Conservation (phyloP, 345 rosid genomes). For the Cochlearia excelsa region DNA sequence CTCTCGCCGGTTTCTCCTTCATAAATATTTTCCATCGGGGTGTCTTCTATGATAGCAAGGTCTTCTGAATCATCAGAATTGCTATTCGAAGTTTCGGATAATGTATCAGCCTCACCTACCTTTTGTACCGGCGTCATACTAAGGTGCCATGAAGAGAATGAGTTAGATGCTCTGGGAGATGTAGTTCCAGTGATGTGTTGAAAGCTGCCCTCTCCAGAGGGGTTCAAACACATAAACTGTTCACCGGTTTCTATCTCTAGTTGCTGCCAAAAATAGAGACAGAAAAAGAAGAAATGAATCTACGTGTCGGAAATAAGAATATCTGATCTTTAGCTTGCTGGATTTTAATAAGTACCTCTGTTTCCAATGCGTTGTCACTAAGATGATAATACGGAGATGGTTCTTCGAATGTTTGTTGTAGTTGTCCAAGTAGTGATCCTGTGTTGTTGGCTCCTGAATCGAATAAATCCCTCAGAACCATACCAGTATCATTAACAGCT, state of each 20-base stretch:
- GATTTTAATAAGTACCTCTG: slow-evolving; percentile 52
- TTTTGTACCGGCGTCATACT: slow-evolving; percentile 39
- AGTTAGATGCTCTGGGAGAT: slow-evolving; percentile 43
- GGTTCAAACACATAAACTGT: slow-evolving; percentile 48
- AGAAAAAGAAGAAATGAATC: neutral
- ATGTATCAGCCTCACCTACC: slow-evolving; percentile 37
- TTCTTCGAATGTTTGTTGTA: slow-evolving; percentile 55
- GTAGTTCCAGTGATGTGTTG: slow-evolving; percentile 43
- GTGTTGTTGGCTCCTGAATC: slow-evolving; percentile 59
- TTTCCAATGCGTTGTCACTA: slow-evolving; percentile 45
- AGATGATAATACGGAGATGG: slow-evolving; percentile 54
- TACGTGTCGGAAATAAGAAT: neutral
- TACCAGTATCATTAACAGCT: slow-evolving; percentile 57
- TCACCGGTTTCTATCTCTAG: slow-evolving; percentile 52
- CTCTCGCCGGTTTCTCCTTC: slow-evolving; percentile 33
- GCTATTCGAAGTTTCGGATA: slow-evolving; percentile 43
- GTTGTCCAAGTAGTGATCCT: slow-evolving; percentile 63
- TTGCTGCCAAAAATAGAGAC: slow-evolving; percentile 35
- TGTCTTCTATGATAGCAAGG: slow-evolving; percentile 46
- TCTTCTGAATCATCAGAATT: slow-evolving; percentile 59
- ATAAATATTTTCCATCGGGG: slow-evolving; percentile 11
- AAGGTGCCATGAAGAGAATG: slow-evolving; percentile 57
- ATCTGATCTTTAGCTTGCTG: neutral
- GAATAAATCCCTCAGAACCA: slow-evolving; percentile 77
- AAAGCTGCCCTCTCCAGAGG: slow-evolving; percentile 52